Conservation (phyloP, 106 monocot species). For the Chionographis japonica region DNA sequence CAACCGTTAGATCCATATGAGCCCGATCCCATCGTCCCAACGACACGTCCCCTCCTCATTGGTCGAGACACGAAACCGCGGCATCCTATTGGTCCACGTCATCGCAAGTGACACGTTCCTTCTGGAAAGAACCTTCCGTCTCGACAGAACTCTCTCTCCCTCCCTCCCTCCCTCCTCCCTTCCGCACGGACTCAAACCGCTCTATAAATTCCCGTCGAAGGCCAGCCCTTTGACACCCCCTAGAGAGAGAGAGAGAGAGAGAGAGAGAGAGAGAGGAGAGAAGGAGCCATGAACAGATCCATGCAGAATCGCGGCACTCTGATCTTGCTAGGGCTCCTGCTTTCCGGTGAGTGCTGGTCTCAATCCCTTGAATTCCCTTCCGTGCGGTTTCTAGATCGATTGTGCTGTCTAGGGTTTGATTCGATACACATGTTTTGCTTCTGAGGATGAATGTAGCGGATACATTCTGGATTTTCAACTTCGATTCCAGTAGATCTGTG, state of each 20-base stretch:
- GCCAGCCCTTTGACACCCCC: neutral
- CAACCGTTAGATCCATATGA: conserved; percentile 20
- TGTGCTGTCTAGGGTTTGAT: neutral
- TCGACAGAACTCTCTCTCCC: neutral
- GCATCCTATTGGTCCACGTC: conserved; percentile 45
- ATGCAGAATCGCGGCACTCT: conserved; percentile 22
- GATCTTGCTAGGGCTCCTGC: conserved; percentile 32
- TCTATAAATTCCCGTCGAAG: neutral
- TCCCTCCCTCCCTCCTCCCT: neutral
- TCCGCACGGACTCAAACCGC: conserved; percentile 5
- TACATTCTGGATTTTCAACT: neutral
- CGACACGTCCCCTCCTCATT: conserved; percentile 17
- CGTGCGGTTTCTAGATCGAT: neutral
- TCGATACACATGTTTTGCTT: neutral
- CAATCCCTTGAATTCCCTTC: neutral
- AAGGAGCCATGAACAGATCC: conserved; percentile 12
- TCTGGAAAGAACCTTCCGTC: neutral
- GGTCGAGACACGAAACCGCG: neutral
- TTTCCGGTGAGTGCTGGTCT: conserved; percentile 26
- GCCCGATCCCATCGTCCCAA: conserved; percentile 17
- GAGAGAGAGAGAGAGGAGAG: conserved; percentile 9
- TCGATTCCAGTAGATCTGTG: no score
- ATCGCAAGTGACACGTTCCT: conserved; percentile 30
- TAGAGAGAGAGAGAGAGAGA: conserved; percentile 1
- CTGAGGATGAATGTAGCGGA: neutral